Conservation (phyloP, 2,329 filamentous ascomycete genomes). For the Alternaria hordeiaustralica region DNA sequence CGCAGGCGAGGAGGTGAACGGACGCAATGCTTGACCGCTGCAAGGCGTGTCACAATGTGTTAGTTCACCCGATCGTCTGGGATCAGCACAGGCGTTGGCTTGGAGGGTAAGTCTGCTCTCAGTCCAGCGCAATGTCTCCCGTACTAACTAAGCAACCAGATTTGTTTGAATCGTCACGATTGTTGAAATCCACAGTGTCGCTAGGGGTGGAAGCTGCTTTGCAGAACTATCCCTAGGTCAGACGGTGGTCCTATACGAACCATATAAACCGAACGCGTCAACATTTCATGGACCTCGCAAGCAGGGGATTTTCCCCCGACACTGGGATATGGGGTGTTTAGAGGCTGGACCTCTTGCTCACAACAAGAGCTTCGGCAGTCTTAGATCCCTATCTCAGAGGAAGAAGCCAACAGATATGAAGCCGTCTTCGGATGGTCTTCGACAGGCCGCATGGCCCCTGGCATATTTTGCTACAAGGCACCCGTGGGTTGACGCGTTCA, state of each 20-base stretch:
- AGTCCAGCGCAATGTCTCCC: background rate
- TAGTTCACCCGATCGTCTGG: background rate
- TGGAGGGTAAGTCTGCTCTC: background rate
- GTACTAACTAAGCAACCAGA: background rate
- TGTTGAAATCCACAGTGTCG: background rate
- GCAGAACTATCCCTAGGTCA: background rate
- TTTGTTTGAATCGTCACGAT: background rate
- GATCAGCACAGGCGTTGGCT: background rate
- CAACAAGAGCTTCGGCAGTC: slow-evolving; percentile 29
- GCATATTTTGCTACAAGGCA: slow-evolving; percentile 41
- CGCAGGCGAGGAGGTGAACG: background rate
- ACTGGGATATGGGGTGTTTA: slow-evolving; percentile 22
- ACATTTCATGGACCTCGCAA: slow-evolving; percentile 22
- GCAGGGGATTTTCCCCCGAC: slow-evolving; percentile 39
- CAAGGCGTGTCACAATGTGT: background rate
- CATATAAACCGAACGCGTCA: background rate
- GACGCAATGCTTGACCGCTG: too few relatives aligned
- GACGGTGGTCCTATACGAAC: background rate
- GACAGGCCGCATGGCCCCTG: slow-evolving; percentile 42
- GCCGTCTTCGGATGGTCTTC: slow-evolving; percentile 22
- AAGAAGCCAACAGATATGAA: slow-evolving; percentile 47
- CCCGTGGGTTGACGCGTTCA: slow-evolving; percentile 10
- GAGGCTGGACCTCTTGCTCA: slow-evolving; percentile 32
- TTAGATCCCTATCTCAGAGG: slow-evolving; percentile 26
- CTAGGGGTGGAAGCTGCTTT: background rate